Evolutionary conservation across 2,329 filamentous ascomycete species (phyloP).

Genomic region (Phialophora expanda): DNA sequence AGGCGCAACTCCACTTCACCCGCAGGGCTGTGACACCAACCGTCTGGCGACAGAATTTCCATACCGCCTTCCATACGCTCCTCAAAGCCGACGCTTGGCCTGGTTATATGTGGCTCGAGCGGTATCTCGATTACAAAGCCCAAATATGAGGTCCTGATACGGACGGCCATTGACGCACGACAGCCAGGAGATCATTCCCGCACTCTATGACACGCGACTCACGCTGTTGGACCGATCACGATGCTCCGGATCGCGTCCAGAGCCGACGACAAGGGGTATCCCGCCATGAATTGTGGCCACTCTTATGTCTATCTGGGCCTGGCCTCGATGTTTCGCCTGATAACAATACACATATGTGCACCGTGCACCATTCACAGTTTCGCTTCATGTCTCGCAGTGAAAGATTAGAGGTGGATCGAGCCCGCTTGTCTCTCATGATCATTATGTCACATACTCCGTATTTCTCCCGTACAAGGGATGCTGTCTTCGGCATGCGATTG

Average conservation of each 20-base stretch:
- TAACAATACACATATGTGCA: not conserved
- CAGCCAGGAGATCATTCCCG: not conserved
- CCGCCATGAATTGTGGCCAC: not conserved
- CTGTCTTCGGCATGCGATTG: constrained; percentile 7
- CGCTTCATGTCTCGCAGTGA: constrained; percentile 1
- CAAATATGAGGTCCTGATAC: not conserved
- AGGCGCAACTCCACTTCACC: constrained; percentile 10
- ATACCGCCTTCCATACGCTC: constrained; percentile 29
- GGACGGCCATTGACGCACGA: not conserved
- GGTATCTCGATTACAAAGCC: constrained; percentile 6
- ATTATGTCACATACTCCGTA: not conserved
- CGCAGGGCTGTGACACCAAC: constrained; percentile 28
- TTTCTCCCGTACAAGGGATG: not conserved
- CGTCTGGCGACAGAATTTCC: constrained; percentile 27
- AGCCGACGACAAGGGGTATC: not conserved
- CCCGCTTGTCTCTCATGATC: constrained; percentile 5
- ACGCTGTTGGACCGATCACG: not conserved
- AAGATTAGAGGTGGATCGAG: constrained; percentile 5
- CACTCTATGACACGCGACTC: not conserved
- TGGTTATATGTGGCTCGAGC: not conserved
- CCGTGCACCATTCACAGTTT: not conserved
- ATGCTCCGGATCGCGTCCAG: not conserved
- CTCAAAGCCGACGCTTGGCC: not conserved
- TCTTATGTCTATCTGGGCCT: not conserved
- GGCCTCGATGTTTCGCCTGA: not conserved